Evolutionary conservation across 371 early-diverging fungal genomes (phyloP), one percentile per base, ranked within the genome.

Genomic region (Lichtheimia ramosa): DNA sequence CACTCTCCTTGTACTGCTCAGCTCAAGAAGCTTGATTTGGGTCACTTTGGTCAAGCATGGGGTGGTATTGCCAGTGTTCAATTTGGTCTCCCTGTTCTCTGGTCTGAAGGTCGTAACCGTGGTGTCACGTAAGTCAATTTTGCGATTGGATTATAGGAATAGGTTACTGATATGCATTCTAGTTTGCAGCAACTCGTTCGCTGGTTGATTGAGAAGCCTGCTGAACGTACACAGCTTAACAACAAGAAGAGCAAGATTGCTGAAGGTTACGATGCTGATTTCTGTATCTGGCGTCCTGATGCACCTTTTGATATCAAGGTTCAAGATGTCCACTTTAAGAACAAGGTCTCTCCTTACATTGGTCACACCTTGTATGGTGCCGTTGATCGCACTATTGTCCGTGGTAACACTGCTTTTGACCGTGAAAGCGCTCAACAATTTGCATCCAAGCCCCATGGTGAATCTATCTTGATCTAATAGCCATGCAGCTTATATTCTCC

Each of bases 11-110:
- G 91, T 66, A 89, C 89, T 3, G 87, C 89, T 4, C 85, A 89
- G 20, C 75, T 92, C 53, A 92, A 92, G 79, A 76, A 79, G 52
- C 74, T 81, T 48, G 78, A 75, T 14, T 75, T 81, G 43, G 91
- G 91, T 57, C 87, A 92, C 71, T 92, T 92, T 73, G 77, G 87
- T 42, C 77, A 79, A 51, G 91, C 92, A 23, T 92, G 92, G 92
- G 92, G 92, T 61, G 92, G 92, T 58, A 89, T 92, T 66, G 88
- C 91, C 15, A 83, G 88, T 39, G 87, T 92, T n/a, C 91, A 90
- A 69, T 88, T 91, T 68, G 92, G 92, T 15, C 76, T 92, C 39
- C 84, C 89, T 20, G 79, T 90, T 18, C 75, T 92, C 51, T 92
- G 91, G 91, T 88, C 89, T n/a, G 91, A 89, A 67, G 90, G 89